A percentile compares a stretch with the other conserved stretches of the same genome.
phyloP scores from a whole-genome alignment of 495 filamentous ascomycete genomes.

The Neurospora sp. region DNA sequence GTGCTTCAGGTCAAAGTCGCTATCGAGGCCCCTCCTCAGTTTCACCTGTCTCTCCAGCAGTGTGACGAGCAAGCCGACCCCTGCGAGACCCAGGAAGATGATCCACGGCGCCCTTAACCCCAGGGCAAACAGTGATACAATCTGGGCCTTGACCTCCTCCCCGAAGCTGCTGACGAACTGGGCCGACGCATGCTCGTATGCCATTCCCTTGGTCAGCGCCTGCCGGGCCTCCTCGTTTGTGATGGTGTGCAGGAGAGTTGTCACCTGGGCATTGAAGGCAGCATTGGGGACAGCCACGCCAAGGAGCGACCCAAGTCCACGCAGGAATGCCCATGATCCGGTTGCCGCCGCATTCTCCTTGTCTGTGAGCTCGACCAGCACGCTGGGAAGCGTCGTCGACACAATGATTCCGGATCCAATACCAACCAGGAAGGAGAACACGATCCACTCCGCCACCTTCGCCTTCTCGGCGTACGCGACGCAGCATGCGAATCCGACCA shows the following conservation, averaged over 20 bases:
- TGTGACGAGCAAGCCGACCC: slow-evolving; percentile 15
- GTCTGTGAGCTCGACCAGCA: slow-evolving; percentile 26
- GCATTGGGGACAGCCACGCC: slow-evolving; percentile 37
- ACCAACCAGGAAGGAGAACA: slow-evolving; percentile 22
- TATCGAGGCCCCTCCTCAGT: slow-evolving; percentile 25
- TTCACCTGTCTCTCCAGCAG: slow-evolving; percentile 27
- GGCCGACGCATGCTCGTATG: slow-evolving; percentile 17
- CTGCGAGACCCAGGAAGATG: slow-evolving; percentile 9
- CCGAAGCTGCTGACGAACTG: slow-evolving; percentile 5
- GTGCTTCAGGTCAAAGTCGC: slow-evolving; percentile 25
- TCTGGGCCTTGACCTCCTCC: background rate
- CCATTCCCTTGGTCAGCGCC: slow-evolving; percentile 5
- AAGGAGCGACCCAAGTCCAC: slow-evolving; percentile 38
- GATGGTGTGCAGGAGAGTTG: background rate
- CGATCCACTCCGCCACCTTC: slow-evolving; percentile 16
- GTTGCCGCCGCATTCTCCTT: slow-evolving; percentile 34
- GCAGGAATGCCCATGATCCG: slow-evolving; percentile 35
- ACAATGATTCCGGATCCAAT: slow-evolving; percentile 27
- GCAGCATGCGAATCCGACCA: slow-evolving; percentile 33
- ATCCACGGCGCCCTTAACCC: slow-evolving; percentile 10
- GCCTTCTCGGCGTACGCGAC: slow-evolving; percentile 19
- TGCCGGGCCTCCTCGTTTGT: background rate
- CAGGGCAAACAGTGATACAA: slow-evolving; percentile 1
- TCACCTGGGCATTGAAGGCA: slow-evolving; percentile 38
- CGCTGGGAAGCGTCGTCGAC: slow-evolving; percentile 19